These are phyloP conservation scores for Colletotrichum agaves DNA, from an alignment of 2,329 filamentous ascomycete species.

Conservation along the genomic window DNA sequence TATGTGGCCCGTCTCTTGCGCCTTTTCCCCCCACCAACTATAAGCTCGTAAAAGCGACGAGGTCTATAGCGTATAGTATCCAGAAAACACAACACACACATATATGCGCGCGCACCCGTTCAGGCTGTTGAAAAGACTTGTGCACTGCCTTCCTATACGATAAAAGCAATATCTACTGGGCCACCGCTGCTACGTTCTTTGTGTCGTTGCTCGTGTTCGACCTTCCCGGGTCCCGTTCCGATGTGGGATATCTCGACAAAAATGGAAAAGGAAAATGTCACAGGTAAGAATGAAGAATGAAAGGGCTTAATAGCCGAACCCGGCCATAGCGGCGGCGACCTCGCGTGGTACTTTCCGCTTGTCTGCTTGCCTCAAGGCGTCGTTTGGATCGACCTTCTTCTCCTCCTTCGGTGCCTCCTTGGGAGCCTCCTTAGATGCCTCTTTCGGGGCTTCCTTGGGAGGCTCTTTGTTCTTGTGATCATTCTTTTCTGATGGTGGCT, in stretches of 20 bases:
- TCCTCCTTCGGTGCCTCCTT: constrained; percentile 2
- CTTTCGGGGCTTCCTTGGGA: constrained; percentile 10
- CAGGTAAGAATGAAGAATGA: not conserved
- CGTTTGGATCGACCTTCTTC: constrained; percentile 33
- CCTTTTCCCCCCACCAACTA: not conserved
- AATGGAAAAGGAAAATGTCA: not conserved
- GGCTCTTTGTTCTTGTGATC: constrained; percentile 5
- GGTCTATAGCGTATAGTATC: constrained; percentile 32
- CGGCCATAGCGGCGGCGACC: constrained; percentile 25
- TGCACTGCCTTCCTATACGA: not conserved
- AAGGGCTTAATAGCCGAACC: constrained; percentile 31
- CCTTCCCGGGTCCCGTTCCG: constrained; percentile 3
- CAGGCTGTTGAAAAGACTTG: not conserved
- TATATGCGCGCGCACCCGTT: not conserved
- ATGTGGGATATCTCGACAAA: constrained; percentile 24
- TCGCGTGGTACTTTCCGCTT: constrained; percentile 34
- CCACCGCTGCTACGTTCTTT: not conserved
- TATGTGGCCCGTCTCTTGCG: constrained; percentile 9
- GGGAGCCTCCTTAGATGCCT: constrained; percentile 7
- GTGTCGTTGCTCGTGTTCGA: constrained; percentile 13
- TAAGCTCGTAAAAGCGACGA: not conserved
- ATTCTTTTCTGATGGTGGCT: constrained; percentile 2
- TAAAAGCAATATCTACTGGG: constrained; percentile 19
- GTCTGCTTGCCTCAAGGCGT: constrained; percentile 31
- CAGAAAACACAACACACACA: not conserved